Base-by-base conservation (phyloP, 2,329 filamentous ascomycete species). In the Exophiala viscosa region DNA sequence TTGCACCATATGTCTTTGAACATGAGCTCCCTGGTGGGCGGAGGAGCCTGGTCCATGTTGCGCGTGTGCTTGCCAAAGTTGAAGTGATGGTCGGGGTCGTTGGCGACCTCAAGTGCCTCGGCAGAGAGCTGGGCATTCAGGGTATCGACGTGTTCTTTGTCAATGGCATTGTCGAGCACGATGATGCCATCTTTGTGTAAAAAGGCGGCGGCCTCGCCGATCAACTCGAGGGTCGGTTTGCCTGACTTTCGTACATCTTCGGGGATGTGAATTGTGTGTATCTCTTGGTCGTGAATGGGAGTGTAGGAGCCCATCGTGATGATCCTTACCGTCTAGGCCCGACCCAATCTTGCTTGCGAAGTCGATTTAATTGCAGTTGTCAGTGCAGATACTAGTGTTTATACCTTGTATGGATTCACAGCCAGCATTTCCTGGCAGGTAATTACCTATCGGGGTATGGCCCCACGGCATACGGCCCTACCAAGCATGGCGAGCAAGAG, bases 11-110 rank as follows among this genome's bases (percentile, higher is more conserved):
- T 51, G 41, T 74, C 70, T 31, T 64, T 58, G 48, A 66, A 69
- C 51, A 74, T 67, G 35, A 69, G 66, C 0, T 66, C 62, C 11
- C 58, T 52, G 10, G 63, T 63, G 8, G 67, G 61, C 1, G 71
- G 68, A 0, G 72, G 71, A 20, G 68, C 69, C 55, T 73, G 70
- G 45, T 72, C 68, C 60, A 74, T 73, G 52, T 74, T 74, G 1
- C 66, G 64, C 2, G 67, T 70, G 8, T 62, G 46, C 34, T 63
- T 53, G 52, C 64, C 64, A 45, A 67, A 69, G 60, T 69, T 69
- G 61, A 59, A 61, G 48, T 60, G 60, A 45, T 59, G 60, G 15
- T 46, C 49, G 13, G 63, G 56, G 20, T 66, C 61, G 2, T 58
- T 48, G 34, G 67, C 65, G 17, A 72, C 65, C 18, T 60, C 50